Conservation (phyloP, 768 basidiomycete species). For the Termitomyces sp. region DNA sequence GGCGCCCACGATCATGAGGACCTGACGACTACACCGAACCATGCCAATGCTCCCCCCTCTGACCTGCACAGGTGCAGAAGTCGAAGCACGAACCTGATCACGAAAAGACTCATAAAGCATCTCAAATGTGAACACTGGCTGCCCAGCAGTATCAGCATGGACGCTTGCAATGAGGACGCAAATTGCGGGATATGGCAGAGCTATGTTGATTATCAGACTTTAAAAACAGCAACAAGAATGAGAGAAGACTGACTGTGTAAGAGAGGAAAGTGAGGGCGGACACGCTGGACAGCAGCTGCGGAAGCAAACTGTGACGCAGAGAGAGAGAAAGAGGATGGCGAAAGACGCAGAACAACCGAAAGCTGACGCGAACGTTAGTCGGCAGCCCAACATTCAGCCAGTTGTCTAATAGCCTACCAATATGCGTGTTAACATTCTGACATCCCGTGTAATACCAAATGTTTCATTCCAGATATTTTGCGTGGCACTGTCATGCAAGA, state of each 20-base stretch:
- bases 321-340: constrained; percentile 48
- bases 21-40: constrained; percentile 56
- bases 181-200: constrained; percentile 68
- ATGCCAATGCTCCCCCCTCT: constrained; percentile 74
- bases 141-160: constrained; percentile 72
- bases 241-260: constrained; percentile 40
- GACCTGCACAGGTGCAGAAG: constrained; percentile 68
- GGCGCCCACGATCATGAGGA: constrained; percentile 56
- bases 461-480: constrained; percentile 47
- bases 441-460: constrained; percentile 55
- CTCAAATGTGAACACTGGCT: constrained; percentile 82
- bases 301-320: constrained; percentile 35
- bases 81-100: constrained; percentile 65
- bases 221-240: background rate
- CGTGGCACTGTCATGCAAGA: constrained; percentile 45
- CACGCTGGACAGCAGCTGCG: constrained; percentile 47
- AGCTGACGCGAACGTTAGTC: constrained; percentile 27
- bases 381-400: background rate
- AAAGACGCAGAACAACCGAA: constrained; percentile 37
- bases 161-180: constrained; percentile 83
- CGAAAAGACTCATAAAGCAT: constrained; percentile 81
- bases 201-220: constrained; percentile 27
- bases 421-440: constrained; percentile 50
- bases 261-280: constrained; percentile 45
- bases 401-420: constrained; percentile 41